A percentile compares a stretch with the other conserved stretches of the same genome.
These are phyloP conservation scores for Pythium plurisporium DNA, from an alignment of 352 stramenopile genomes.

Conservation along the genomic window DNA sequence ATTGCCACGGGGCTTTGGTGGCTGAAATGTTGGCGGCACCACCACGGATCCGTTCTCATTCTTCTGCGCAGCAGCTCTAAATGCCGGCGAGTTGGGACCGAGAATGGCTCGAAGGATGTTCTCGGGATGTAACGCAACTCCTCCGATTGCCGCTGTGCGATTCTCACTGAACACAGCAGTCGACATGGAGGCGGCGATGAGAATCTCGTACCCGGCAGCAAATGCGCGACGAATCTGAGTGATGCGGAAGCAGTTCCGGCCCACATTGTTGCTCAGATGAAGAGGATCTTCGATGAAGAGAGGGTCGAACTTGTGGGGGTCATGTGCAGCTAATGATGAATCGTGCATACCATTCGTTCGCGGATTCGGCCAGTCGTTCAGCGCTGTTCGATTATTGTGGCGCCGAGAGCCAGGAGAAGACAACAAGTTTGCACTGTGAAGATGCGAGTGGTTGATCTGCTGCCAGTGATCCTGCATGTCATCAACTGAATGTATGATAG, in stretches of 20 bases:
- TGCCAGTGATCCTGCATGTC: conserved; percentile 66
- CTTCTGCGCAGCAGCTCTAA: conserved; percentile 12
- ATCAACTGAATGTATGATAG: conserved; percentile 37
- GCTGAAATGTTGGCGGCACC: conserved; percentile 2
- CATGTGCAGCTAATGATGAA: conserved; percentile 35
- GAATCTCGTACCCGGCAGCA: conserved; percentile 58
- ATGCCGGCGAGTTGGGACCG: conserved; percentile 41
- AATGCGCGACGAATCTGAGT: conserved; percentile 83
- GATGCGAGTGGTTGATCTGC: conserved; percentile 36
- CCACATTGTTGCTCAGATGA: conserved; percentile 93
- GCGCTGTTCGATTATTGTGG: conserved; percentile 63
- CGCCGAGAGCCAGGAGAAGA: conserved; percentile 55
- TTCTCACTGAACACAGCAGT: conserved; percentile 51
- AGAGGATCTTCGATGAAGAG: conserved; percentile 95
- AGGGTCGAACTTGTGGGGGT: conserved; percentile 91
- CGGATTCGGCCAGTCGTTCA: conserved; percentile 41
- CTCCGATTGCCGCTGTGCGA: conserved; percentile 47
- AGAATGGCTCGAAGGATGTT: conserved; percentile 78
- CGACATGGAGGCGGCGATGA: conserved; percentile 60
- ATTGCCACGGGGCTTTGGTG: not conserved
- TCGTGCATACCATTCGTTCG: conserved; percentile 24
- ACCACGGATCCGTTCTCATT: not conserved
- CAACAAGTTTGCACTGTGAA: conserved; percentile 49
- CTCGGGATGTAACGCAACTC: conserved; percentile 68
- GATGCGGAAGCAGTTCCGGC: conserved; percentile 95